Percentiles rank a stretch among this genome's conserved stretches.
Conservation (phyloP, 2,329 filamentous ascomycete genomes). For the Penicillium concentricum region DNA sequence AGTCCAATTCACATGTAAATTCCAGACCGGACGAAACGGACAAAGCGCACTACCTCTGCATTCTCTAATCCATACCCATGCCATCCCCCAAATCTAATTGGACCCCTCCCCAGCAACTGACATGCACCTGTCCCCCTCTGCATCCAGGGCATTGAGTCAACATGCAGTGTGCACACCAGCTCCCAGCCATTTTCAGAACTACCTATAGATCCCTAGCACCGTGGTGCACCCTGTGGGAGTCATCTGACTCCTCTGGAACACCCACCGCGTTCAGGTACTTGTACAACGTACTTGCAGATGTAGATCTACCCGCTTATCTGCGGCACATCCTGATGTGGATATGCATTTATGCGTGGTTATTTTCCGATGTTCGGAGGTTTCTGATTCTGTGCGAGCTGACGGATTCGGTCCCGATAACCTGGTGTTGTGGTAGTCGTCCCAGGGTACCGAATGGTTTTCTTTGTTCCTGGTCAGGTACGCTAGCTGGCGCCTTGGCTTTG, state of each 20-base stretch:
- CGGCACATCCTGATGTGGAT: not conserved
- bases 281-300: not conserved
- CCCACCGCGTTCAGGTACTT: not conserved
- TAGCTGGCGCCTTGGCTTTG: not conserved
- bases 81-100: not conserved
- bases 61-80: not conserved
- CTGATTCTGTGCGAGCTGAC: not conserved
- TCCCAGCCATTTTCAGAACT: constrained; percentile 14
- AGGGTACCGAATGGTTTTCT: not conserved
- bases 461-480: not conserved
- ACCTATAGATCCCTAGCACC: not conserved
- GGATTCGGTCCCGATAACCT: not conserved
- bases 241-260: constrained; percentile 21
- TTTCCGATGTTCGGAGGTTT: constrained; percentile 11
- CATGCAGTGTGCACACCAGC: constrained; percentile 5
- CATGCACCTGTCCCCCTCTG: constrained; percentile 4
- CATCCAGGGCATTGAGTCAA: constrained; percentile 9
- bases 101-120: not conserved
- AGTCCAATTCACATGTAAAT: constrained; percentile 4
- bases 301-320: constrained; percentile 6
- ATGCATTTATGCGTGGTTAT: not conserved
- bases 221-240: constrained; percentile 13
- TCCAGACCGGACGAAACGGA: constrained; percentile 1
- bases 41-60: constrained; percentile 1
- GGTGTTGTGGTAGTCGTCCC: not conserved